Evolutionary conservation across 2,329 filamentous ascomycete species (phyloP).

Genomic region (Arachnopeziza araneosa): DNA sequence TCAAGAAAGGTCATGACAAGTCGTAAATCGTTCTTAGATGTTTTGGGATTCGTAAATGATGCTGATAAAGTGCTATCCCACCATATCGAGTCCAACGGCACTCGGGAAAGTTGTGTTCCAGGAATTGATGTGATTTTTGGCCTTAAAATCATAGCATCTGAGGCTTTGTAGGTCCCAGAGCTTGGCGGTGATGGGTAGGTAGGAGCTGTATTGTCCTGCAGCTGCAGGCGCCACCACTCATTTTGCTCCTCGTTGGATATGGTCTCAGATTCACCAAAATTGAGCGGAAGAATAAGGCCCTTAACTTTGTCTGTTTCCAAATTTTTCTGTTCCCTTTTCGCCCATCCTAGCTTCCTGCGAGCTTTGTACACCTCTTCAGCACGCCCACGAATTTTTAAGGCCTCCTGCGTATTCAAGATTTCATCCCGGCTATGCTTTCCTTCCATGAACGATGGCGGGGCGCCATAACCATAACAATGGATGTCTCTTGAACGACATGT

Average conservation of each 20-base stretch:
- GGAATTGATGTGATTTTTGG: background rate
- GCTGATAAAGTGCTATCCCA: background rate
- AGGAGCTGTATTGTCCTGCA: background rate
- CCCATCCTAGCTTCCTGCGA: background rate
- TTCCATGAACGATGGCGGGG: background rate
- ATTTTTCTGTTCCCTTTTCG: background rate
- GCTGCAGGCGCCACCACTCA: background rate
- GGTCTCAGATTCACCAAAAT: background rate
- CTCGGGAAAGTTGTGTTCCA: background rate
- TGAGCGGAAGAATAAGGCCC: no score
- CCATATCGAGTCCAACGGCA: slow-evolving; percentile 1
- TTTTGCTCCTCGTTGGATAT: background rate
- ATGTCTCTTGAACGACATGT: background rate
- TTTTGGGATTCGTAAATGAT: background rate
- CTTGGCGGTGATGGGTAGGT: background rate
- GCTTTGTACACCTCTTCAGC: slow-evolving; percentile 3
- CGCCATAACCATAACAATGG: slow-evolving; percentile 4
- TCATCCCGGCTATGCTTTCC: slow-evolving; percentile 4
- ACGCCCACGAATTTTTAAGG: background rate
- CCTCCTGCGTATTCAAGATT: background rate
- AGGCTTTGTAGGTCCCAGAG: background rate
- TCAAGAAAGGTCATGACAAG: slow-evolving; percentile 3
- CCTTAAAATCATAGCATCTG: background rate
- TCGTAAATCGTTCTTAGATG: background rate
- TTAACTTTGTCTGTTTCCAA: background rate